A percentile compares a stretch with the other conserved stretches of the same genome.
Evolutionary conservation across 371 early-diverging fungal species (phyloP).

Genomic region (Encephalitozoon cuniculi): DNA sequence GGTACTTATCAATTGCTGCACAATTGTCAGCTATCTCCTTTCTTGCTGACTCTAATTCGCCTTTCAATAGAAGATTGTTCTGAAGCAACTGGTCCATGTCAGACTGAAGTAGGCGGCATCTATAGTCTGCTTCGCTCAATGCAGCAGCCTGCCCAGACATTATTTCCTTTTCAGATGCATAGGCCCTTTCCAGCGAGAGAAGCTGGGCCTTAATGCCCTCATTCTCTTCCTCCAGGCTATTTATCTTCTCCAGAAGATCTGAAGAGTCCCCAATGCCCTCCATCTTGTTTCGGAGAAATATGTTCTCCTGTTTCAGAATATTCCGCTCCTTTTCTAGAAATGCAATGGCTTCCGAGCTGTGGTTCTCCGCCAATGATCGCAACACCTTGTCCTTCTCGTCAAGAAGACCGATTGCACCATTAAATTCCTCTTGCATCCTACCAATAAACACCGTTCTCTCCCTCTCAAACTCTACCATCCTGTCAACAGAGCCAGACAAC

Average conservation of each 20-base stretch:
- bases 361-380: not conserved
- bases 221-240: not conserved
- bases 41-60: not conserved
- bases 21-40: not conserved
- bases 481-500: not conserved
- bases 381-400: not conserved
- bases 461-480: not conserved
- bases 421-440: not conserved
- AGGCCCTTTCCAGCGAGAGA: not conserved
- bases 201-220: not conserved
- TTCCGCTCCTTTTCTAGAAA: conserved; percentile 1
- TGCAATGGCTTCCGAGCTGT: not conserved
- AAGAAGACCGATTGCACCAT: not conserved
- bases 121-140: not conserved
- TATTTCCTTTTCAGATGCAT: not conserved
- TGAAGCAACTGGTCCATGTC: not conserved
- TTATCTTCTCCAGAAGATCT: conserved; percentile 3
- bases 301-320: conserved; percentile 8
- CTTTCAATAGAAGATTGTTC: not conserved
- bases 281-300: not conserved
- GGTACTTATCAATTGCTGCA: conserved; percentile 16
- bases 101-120: not conserved
- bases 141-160: not conserved
- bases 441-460: not conserved
- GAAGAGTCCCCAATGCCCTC: not conserved